Evolutionary conservation across 2,329 filamentous ascomycete species (phyloP).

Genomic region (Capronia epimyces): DNA sequence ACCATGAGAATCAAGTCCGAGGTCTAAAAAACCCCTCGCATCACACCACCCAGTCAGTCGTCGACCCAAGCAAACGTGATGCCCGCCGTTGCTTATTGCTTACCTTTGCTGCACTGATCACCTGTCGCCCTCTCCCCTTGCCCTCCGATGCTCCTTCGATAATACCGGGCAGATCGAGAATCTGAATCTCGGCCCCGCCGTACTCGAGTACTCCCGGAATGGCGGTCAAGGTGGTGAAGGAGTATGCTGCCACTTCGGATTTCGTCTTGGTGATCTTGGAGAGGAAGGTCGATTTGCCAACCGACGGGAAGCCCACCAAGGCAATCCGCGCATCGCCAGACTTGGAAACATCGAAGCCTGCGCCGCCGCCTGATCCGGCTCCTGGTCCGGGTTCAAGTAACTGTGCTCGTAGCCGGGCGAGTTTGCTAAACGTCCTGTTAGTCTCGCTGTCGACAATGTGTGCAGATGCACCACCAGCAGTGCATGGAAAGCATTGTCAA

Average conservation of each 20-base stretch:
- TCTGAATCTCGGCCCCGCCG: constrained; percentile 94
- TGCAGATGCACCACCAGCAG: background rate
- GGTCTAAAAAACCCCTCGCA: constrained; percentile 9
- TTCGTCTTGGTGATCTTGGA: constrained; percentile 98
- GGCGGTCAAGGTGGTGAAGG: constrained; percentile 94
- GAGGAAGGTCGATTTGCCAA: constrained; percentile 97
- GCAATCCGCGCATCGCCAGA: constrained; percentile 94
- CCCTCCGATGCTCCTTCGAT: constrained; percentile 95
- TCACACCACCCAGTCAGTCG: too few species aligned
- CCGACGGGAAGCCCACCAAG: constrained; percentile 95
- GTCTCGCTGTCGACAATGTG: background rate
- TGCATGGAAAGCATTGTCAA: background rate
- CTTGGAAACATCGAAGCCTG: constrained; percentile 88
- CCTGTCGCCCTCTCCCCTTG: constrained; percentile 90
- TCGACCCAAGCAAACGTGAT: background rate
- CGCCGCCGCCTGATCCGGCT: constrained; percentile 67
- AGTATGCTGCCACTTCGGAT: constrained; percentile 90
- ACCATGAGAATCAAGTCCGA: constrained; percentile 90
- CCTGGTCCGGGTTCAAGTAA: constrained; percentile 84
- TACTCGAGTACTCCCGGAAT: constrained; percentile 97
- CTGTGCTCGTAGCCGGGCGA: constrained; percentile 88
- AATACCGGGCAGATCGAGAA: constrained; percentile 94
- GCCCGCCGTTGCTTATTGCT: too few species aligned
- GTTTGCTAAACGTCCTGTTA: constrained; percentile 60
- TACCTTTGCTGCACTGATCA: constrained; percentile 90